These are phyloP conservation scores for Pilatotrama ljubarskyi DNA, from an alignment of 768 basidiomycete genomes.

Conservation along the genomic window DNA sequence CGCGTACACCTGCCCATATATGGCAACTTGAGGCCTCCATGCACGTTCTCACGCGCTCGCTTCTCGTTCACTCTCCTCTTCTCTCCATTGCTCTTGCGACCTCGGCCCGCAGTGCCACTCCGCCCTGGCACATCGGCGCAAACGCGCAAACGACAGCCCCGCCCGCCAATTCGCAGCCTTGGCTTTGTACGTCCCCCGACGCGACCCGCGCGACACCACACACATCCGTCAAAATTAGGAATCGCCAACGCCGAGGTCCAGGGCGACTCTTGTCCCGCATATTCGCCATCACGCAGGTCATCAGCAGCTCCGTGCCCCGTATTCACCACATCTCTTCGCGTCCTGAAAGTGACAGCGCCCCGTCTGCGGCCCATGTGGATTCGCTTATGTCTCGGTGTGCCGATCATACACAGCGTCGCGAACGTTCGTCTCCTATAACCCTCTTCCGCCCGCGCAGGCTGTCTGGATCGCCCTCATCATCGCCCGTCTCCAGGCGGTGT, in stretches of 20 bases:
- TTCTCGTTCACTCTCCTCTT: not conserved
- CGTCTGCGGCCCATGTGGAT: not conserved
- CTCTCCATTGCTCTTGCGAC: slow-evolving; percentile 7
- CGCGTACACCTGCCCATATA: slow-evolving; percentile 2
- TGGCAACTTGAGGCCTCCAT: not conserved
- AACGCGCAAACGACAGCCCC: not conserved
- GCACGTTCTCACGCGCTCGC: slow-evolving; percentile 19
- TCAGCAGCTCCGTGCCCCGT: not conserved
- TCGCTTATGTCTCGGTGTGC: not conserved
- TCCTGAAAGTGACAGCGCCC: not conserved
- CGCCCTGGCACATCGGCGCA: not conserved
- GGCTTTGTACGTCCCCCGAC: not conserved
- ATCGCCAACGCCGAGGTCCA: not conserved
- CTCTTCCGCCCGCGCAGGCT: not conserved
- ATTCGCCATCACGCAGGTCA: slow-evolving; percentile 1
- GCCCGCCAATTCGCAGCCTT: not conserved
- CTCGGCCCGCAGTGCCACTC: not conserved
- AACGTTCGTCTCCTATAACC: not conserved
- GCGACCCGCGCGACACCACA: not conserved
- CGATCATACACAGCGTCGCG: not conserved
- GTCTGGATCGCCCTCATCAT: not conserved
- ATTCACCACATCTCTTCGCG: not conserved
- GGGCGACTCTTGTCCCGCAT: not conserved
- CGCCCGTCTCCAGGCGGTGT: slow-evolving; percentile 5
- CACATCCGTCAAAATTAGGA: slow-evolving; percentile 7